A percentile compares a stretch with the other conserved stretches of the same genome.
phyloP scores from a whole-genome alignment of 148 eudicot genomes.

The Nyssa sinensis region DNA sequence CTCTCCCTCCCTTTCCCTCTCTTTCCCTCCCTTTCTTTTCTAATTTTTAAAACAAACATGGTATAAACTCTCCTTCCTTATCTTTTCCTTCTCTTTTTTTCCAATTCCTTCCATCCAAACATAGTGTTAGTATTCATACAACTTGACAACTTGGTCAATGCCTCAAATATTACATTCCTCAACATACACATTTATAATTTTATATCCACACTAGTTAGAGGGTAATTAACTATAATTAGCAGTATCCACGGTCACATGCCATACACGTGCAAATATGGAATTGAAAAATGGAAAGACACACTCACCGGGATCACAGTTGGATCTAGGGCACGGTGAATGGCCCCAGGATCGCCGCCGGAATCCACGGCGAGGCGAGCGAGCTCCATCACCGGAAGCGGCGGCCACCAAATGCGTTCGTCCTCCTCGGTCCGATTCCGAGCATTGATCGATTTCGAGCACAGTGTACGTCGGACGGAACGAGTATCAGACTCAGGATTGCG shows the following conservation, averaged over 20 bases:
- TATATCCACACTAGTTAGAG: background rate
- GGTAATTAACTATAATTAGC: too few species aligned
- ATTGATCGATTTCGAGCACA: background rate
- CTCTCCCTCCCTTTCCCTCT: too few species aligned
- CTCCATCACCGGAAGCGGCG: conserved; percentile 70
- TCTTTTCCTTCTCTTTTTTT: too few species aligned
- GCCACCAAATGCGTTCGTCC: conserved; percentile 64
- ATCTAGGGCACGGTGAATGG: conserved; percentile 57
- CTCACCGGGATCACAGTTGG: conserved; percentile 63
- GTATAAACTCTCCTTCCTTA: too few species aligned
- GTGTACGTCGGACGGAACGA: conserved; percentile 17
- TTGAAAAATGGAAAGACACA: background rate
- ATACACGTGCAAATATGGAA: background rate
- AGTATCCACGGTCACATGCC: background rate
- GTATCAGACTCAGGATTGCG: background rate
- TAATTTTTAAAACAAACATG: too few species aligned
- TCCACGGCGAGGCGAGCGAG: conserved; percentile 79
- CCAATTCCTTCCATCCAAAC: too few species aligned
- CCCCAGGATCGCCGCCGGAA: conserved; percentile 70
- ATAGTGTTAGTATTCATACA: too few species aligned
- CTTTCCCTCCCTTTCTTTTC: too few species aligned
- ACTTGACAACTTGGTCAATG: background rate
- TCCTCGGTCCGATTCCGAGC: conserved; percentile 16
- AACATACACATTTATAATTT: background rate
- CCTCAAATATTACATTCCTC: background rate